phyloP scores from a whole-genome alignment of 805 yeast species.

The Pichia scutulata region DNA sequence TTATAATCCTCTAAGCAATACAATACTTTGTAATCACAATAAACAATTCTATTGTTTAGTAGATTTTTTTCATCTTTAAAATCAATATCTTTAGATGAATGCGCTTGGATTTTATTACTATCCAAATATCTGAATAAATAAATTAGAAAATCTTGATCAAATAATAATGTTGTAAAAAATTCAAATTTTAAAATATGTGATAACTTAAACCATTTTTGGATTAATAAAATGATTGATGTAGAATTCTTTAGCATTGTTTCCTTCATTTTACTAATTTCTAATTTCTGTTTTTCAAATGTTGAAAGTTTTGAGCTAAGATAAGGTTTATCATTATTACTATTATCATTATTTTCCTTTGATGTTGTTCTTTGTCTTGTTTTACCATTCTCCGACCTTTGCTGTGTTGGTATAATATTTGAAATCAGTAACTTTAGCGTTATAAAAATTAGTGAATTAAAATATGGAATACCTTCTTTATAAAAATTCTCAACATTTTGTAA shows the following conservation, averaged over 20 bases:
- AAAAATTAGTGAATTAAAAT: conserved; percentile 54
- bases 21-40: conserved; percentile 26
- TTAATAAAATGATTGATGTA: conserved; percentile 41
- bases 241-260: conserved; percentile 56
- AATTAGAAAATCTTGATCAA: conserved; percentile 57
- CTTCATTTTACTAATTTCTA: conserved; percentile 52
- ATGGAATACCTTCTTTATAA: conserved; percentile 45
- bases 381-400: conserved; percentile 17
- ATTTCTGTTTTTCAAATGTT: conserved; percentile 29
- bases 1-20: conserved; percentile 20
- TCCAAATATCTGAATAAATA: conserved; percentile 29
- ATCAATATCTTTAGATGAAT: conserved; percentile 21
- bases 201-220: conserved; percentile 71
- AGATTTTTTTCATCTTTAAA: conserved; percentile 21
- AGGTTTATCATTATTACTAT: conserved; percentile 11
- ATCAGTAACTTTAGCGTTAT: conserved; percentile 61
- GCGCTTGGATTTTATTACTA: conserved; percentile 23
- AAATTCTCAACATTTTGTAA: conserved; percentile 52
- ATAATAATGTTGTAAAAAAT: conserved; percentile 59
- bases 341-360: neutral
- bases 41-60: conserved; percentile 24
- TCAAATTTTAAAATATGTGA: conserved; percentile 77
- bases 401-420: conserved; percentile 31
- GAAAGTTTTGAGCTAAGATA: conserved; percentile 13
- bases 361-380: conserved; percentile 16